phyloP scores from a whole-genome alignment of 2,329 filamentous ascomycete genomes.

The Claviceps cyperi region DNA sequence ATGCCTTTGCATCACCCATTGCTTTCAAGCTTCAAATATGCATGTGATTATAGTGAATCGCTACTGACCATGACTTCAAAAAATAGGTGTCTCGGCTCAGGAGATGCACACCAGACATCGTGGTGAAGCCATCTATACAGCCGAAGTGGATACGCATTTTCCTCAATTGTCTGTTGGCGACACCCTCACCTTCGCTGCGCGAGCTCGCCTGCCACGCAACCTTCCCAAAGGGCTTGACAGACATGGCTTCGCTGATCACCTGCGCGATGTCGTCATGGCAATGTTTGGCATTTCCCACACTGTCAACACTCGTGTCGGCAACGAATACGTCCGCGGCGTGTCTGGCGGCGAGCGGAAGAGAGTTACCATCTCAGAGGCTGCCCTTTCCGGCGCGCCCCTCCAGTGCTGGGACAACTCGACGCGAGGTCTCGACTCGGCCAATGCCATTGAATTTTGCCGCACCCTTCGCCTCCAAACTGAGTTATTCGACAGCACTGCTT shows the following conservation, averaged over 20 bases:
- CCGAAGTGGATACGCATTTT: constrained; percentile 73
- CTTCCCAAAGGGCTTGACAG: constrained; percentile 44
- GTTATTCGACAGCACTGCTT: constrained; percentile 49
- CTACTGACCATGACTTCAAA: constrained; percentile 5
- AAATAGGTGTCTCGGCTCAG: constrained; percentile 45
- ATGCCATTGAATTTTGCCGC: constrained; percentile 61
- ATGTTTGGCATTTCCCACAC: constrained; percentile 64
- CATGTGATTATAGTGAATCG: too few relatives aligned
- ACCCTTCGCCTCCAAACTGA: constrained; percentile 54
- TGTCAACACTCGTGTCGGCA: constrained; percentile 56
- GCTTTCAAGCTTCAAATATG: too few relatives aligned
- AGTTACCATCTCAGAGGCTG: constrained; percentile 47
- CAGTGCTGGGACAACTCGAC: constrained; percentile 62
- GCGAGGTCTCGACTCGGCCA: constrained; percentile 59
- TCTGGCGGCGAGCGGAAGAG: constrained; percentile 60
- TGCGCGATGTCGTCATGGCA: constrained; percentile 61
- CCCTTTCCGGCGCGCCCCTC: constrained; percentile 43
- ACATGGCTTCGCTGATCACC: constrained; percentile 34
- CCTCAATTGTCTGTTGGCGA: constrained; percentile 64
- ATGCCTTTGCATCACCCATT: not conserved
- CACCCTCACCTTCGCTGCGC: constrained; percentile 63
- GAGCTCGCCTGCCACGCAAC: constrained; percentile 48
- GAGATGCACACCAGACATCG: constrained; percentile 68
- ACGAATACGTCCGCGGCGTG: constrained; percentile 62
- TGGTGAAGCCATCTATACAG: constrained; percentile 77